Base-by-base conservation (phyloP, 2,329 filamentous ascomycete genomes). In the Pseudocercospora macadamiae region DNA sequence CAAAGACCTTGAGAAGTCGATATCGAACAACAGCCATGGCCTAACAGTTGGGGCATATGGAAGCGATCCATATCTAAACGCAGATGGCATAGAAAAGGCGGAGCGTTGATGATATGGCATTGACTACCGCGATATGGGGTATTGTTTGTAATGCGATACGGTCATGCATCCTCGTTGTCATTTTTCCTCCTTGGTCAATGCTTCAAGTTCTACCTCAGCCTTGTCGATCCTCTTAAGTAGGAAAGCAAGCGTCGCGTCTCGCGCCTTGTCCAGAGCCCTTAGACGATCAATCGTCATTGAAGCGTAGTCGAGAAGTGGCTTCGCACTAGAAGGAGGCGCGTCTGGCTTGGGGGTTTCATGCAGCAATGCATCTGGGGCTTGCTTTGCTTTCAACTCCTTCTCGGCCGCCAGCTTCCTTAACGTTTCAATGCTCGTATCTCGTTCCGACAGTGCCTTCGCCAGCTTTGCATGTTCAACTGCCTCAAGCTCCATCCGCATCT, bases 141-240 rank as follows among this genome's bases (percentile, higher is more conserved):
- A n/a, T n/a, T n/a, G n/a, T n/a, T n/a, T n/a, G n/a, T n/a, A n/a
- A n/a, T n/a, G n/a, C n/a, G n/a, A n/a, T n/a, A n/a, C n/a, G n/a
- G n/a, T n/a, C n/a, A n/a, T n/a, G n/a, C n/a, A n/a, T n/a, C n/a
- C n/a, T n/a, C n/a, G n/a, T 18, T 18, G 23, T 26, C 3, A 9
- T 9, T 49, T 21, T 4, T 28, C 47, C 5, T 18, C 26, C 47
- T 34, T 19, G 19, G 45, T 39, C 30, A 52, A 34, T 23, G 39
- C 54, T 34, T 36, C 51, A 37, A 69, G 49, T 16, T 69, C 69
- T n/a, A 62, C 64, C 47, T 84, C 82, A 1, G 77, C 74, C 53
- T 79, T 77, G 60, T 83, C 80, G 59, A 84, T 81, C 59, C 82
- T 73, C 65, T 80, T 81, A 54, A 84, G 66, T 39, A 84, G 72